Evolutionary conservation across 441 rosid species (phyloP).

Genomic region (Croton laevigatus): DNA sequence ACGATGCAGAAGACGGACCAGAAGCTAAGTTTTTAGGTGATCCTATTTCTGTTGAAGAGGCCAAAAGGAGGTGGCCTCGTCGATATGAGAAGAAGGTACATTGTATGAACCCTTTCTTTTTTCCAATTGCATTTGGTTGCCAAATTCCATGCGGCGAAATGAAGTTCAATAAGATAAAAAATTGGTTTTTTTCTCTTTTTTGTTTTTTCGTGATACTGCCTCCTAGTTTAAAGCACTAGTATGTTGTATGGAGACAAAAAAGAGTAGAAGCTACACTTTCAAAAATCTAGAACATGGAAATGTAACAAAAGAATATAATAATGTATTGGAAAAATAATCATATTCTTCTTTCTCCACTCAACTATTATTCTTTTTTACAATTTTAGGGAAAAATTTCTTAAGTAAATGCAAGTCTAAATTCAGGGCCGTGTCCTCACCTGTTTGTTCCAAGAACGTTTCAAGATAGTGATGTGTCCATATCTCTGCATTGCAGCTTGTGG

Average conservation of each 20-base stretch:
- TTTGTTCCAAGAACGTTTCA: too few species aligned
- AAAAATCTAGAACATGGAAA: neutral
- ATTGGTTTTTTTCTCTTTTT: neutral
- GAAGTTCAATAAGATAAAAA: neutral
- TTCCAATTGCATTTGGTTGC: neutral
- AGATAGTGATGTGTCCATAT: too few species aligned
- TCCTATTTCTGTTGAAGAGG: constrained; percentile 39
- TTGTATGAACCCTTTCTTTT: neutral
- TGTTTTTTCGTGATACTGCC: neutral
- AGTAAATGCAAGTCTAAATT: too few species aligned
- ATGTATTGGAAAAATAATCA: too few species aligned
- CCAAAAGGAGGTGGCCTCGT: constrained; percentile 50
- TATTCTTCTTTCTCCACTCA: too few species aligned
- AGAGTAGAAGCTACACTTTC: neutral
- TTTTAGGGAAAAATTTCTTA: too few species aligned
- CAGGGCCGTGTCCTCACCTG: too few species aligned
- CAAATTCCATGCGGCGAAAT: neutral
- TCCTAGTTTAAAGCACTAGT: neutral
- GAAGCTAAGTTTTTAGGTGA: constrained; percentile 38
- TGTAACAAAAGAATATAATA: neutral
- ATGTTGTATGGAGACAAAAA: neutral
- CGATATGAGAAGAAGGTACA: constrained; percentile 39
- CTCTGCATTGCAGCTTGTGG: too few species aligned
- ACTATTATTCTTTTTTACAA: too few species aligned
- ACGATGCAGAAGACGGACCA: constrained; percentile 15